Evolutionary conservation across 2,329 filamentous ascomycete species (phyloP).

Genomic region (Colletotrichum tropicale): DNA sequence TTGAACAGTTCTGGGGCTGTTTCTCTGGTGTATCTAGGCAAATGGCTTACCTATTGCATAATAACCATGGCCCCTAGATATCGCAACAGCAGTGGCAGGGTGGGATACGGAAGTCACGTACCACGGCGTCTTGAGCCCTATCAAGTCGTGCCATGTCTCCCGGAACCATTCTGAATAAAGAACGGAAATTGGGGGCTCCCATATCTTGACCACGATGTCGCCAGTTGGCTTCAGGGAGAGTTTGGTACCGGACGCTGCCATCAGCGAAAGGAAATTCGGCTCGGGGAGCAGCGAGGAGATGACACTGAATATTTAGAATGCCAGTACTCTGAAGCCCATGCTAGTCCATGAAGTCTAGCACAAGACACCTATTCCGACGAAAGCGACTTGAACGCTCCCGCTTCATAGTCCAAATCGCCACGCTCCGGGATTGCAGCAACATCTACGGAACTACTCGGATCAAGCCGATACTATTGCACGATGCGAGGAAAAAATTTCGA

Average conservation of each 20-base stretch:
- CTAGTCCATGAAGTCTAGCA: neutral
- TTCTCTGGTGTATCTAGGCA: neutral
- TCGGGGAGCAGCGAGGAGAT: rapidly evolving
- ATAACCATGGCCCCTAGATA: neutral
- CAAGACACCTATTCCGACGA: neutral
- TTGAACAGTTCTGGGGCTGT: neutral
- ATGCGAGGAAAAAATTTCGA: neutral
- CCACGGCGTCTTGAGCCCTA: neutral
- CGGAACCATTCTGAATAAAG: neutral
- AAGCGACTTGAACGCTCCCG: neutral
- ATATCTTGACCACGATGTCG: rapidly evolving
- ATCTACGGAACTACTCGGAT: neutral
- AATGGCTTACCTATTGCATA: neutral
- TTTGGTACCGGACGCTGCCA: neutral
- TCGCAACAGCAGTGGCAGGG: neutral
- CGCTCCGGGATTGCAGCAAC: neutral
- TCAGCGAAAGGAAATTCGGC: neutral
- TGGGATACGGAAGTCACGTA: neutral
- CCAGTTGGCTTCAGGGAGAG: neutral
- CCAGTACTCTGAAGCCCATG: neutral
- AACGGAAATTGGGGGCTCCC: neutral
- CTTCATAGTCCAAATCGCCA: rapidly evolving
- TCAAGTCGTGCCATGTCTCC: rapidly evolving
- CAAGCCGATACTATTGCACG: neutral
- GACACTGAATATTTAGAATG: neutral